A percentile compares a stretch with the other conserved stretches of the same genome.
These are phyloP conservation scores for Cryphonectria naterciae DNA, from an alignment of 2,329 filamentous ascomycete species.

Conservation along the genomic window DNA sequence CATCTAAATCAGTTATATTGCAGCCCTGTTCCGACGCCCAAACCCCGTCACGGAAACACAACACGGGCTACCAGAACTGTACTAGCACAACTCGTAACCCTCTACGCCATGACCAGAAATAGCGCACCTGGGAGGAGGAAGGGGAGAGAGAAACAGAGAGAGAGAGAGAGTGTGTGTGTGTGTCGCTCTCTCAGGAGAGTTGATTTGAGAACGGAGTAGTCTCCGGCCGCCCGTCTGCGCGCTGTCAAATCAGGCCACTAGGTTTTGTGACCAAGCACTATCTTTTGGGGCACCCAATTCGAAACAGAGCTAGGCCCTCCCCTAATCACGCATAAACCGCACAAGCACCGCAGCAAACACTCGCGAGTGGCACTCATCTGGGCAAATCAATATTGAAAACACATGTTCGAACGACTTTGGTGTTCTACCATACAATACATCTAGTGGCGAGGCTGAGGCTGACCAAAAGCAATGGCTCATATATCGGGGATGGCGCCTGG, in stretches of 20 bases:
- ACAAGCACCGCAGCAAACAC: not conserved
- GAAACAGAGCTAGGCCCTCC: conserved; percentile 17
- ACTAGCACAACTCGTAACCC: conserved; percentile 4
- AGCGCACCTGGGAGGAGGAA: not conserved
- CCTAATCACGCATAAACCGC: conserved; percentile 3
- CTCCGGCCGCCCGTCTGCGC: not conserved
- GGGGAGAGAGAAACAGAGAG: not conserved
- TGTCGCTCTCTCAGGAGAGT: not conserved
- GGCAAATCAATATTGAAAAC: not conserved
- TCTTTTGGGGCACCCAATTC: conserved; percentile 7
- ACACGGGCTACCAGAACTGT: not conserved
- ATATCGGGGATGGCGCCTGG: not conserved
- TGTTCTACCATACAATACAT: not conserved
- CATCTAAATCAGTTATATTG: not conserved
- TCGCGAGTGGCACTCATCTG: not conserved
- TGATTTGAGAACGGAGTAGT: not conserved
- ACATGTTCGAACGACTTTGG: not conserved
- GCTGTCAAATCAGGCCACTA: conserved; percentile 1
- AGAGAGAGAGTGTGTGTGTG: not conserved
- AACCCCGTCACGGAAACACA: not conserved
- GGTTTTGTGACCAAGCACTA: conserved; percentile 3
- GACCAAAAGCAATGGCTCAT: not conserved
- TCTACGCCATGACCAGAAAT: not conserved
- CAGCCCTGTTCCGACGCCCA: not conserved
- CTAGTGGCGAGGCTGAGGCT: not conserved